Evolutionary conservation across 1,284 basidiomycete species (phyloP).

Genomic region (Pulchroboletus neoregius): DNA sequence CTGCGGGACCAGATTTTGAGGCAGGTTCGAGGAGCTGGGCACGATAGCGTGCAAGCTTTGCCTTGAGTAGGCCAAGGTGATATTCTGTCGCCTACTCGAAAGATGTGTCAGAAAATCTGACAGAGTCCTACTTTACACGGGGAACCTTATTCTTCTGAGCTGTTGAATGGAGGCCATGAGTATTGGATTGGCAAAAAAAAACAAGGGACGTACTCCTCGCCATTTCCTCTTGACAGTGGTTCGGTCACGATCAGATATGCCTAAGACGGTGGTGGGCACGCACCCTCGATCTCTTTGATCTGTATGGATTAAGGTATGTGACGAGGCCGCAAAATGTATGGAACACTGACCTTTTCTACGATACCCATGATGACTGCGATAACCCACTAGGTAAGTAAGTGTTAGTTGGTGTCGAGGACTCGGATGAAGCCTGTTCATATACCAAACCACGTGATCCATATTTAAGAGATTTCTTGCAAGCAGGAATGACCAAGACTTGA

Average conservation of each 20-base stretch:
- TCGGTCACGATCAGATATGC: conserved; percentile 11
- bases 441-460: background rate
- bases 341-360: conserved; percentile 70
- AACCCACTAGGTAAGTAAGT: background rate
- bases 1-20: conserved; percentile 75
- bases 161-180: conserved; percentile 30
- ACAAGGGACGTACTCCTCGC: conserved; percentile 53
- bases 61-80: conserved; percentile 84
- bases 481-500: background rate
- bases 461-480: background rate
- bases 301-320: conserved; percentile 26
- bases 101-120: conserved; percentile 17
- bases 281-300: conserved; percentile 94
- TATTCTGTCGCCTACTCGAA: conserved; percentile 81
- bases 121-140: background rate
- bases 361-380: conserved; percentile 68
- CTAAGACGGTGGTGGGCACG: conserved; percentile 11
- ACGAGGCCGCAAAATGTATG: background rate
- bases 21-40: conserved; percentile 86
- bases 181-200: conserved; percentile 1
- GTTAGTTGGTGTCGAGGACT: background rate
- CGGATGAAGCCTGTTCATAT: too few relatives aligned
- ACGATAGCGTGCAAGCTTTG: conserved; percentile 88
- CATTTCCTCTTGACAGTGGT: conserved; percentile 76
- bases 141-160: conserved; percentile 88